Evolutionary conservation across 148 eudicot genomes (phyloP), one percentile per base, ranked within the genome.

Genomic region (Chenopodium album): DNA sequence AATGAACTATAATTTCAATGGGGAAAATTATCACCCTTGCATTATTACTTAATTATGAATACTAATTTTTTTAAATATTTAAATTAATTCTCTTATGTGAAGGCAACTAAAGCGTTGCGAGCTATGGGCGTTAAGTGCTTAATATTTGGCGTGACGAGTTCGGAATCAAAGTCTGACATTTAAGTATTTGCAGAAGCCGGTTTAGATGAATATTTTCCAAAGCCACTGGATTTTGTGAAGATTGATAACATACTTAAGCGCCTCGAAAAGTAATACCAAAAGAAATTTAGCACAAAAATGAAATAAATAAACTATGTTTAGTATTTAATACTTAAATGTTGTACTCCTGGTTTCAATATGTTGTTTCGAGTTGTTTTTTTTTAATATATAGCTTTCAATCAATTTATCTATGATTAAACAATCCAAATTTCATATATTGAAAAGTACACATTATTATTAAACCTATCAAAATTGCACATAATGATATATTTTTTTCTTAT

Each of bases 171-270:
- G 60, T 34, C 78, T 0, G 74, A 74, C 9, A 65, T 83, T 64
- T 37, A 78, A 83, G 74, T 75, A 34, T 83, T 83, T n/a, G 44
- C 37, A 50, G 78, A 79, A 34, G 85, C 85, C 13, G 85, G 85
- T 34, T 52, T 83, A 74, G 85, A 83, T 22, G 79, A 83, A 19
- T 83, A 75, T 31, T 37, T 78, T 78, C 73, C 65, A 67, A 83
- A 83, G 75, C 85, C 85, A 2, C 37, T 83, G 26, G 59, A 65
- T 28, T 2, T 16, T 19, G 41, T 23, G n/a, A 76, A 68, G 48
- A 73, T 82, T 82, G 46, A 56, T 11, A 32, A 22, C 19, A 20
- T 82, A 65, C 52, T 76, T 1, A 67, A 79, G 19, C 76, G 69
- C 26, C 79, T 83, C 64, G n/a, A 50, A 1, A 50, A 67, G 3